Evolutionary conservation across 2,329 filamentous ascomycete genomes (phyloP).

Genomic region (Byssoonygena ceratinophila): DNA sequence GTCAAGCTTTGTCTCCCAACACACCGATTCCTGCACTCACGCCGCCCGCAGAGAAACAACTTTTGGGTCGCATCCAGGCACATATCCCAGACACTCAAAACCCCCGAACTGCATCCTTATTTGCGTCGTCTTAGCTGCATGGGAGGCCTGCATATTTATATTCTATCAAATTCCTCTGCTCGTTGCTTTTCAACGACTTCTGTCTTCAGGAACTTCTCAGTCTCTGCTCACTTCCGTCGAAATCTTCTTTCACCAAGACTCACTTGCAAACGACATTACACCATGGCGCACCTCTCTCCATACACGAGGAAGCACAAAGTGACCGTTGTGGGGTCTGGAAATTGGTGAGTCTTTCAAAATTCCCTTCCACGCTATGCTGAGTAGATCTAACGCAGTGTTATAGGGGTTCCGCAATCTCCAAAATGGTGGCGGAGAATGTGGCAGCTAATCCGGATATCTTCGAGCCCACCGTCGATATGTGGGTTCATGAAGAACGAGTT

Average conservation of each 20-base stretch:
- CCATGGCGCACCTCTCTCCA: constrained; percentile 42
- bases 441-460: constrained; percentile 67
- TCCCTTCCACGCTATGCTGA: neutral
- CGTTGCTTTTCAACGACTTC: neutral
- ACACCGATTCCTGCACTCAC: too few relatives aligned
- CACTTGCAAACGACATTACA: constrained; percentile 14
- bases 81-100: too few relatives aligned
- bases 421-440: constrained; percentile 91
- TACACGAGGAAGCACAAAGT: constrained; percentile 75
- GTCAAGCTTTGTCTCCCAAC: neutral
- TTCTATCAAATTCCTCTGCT: neutral
- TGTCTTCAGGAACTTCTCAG: neutral
- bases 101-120: neutral
- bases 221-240: neutral
- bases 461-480: constrained; percentile 89
- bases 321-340: constrained; percentile 87
- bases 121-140: neutral
- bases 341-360: constrained; percentile 56
- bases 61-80: neutral
- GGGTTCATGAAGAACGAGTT: constrained; percentile 93
- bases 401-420: constrained; percentile 93
- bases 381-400: constrained; percentile 11
- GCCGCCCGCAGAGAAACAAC: too few relatives aligned
- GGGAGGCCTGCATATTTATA: neutral
- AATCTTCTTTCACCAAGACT: neutral